phyloP scores from a whole-genome alignment of 176 grass and related monocot species.

The Metroxylon sagu region DNA sequence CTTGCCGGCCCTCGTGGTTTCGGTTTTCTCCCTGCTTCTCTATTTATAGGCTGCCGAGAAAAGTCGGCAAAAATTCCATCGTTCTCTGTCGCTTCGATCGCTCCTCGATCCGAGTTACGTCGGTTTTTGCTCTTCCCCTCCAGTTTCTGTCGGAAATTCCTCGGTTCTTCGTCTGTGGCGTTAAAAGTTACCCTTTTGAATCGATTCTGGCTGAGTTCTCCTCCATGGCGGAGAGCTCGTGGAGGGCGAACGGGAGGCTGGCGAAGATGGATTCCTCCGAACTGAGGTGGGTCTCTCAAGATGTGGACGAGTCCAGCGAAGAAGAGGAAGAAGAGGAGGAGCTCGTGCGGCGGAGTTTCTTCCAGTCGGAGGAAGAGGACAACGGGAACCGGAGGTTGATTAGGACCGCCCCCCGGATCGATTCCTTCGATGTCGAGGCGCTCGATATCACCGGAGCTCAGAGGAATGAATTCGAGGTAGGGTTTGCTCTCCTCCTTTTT shows the following conservation, averaged over 20 bases:
- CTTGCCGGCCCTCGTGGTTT: no score
- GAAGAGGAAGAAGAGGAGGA: conserved; percentile 18
- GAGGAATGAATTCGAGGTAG: conserved; percentile 37
- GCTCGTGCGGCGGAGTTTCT: neutral
- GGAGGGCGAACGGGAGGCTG: neutral
- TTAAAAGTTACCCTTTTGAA: neutral
- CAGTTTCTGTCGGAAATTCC: no score
- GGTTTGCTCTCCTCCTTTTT: neutral
- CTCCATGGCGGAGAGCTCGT: conserved; percentile 7
- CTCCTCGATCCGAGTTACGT: no score
- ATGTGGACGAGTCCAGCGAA: conserved; percentile 34
- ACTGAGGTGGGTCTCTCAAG: conserved; percentile 28
- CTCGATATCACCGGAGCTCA: conserved; percentile 60
- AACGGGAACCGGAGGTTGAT: conserved; percentile 38
- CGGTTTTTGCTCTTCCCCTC: no score
- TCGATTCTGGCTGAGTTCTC: neutral
- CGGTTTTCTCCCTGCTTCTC: no score
- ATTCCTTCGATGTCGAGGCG: conserved; percentile 85
- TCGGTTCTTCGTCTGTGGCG: neutral
- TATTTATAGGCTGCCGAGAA: no score
- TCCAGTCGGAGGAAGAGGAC: conserved; percentile 16
- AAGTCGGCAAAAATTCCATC: no score
- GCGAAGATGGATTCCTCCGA: conserved; percentile 7
- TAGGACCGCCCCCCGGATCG: conserved; percentile 50
- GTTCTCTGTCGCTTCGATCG: no score